phyloP scores from a whole-genome alignment of 495 filamentous ascomycete species.

The Penicillium paradoxum region DNA sequence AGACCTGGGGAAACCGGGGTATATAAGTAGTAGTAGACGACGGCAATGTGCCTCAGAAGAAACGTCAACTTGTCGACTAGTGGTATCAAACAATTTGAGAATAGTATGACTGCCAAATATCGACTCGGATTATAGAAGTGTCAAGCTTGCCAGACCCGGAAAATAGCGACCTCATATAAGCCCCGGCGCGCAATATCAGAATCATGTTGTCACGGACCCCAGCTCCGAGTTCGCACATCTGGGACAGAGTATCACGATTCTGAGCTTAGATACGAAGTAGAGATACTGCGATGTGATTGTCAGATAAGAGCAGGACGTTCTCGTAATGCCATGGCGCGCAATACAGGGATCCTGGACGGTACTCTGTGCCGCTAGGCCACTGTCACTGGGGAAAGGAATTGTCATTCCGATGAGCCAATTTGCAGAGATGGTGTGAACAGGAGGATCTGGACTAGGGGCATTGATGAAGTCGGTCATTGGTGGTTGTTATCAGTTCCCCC shows the following conservation, averaged over 20 bases:
- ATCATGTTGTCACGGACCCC: not conserved
- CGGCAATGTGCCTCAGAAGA: not conserved
- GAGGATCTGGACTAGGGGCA: not conserved
- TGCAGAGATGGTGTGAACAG: not conserved
- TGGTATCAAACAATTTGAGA: not conserved
- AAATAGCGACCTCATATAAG: not conserved
- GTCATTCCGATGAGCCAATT: too few species aligned
- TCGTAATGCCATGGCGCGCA: conserved; percentile 6
- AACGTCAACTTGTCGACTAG: not conserved
- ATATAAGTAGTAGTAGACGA: not conserved
- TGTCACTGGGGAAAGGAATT: not conserved
- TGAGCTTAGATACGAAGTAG: conserved; percentile 7
- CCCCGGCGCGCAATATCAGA: not conserved
- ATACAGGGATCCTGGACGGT: not conserved
- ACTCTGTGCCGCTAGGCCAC: not conserved
- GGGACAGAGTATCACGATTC: not conserved
- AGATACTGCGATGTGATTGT: not conserved
- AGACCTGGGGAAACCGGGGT: not conserved
- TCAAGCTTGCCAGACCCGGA: not conserved
- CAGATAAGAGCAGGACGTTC: conserved; percentile 3
- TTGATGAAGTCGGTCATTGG: not conserved
- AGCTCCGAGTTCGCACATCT: conserved; percentile 30
- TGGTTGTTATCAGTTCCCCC: conserved; percentile 4
- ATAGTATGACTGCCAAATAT: not conserved
- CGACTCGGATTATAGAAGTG: not conserved